Base-by-base conservation (phyloP, 2,329 filamentous ascomycete genomes). In the Verticillium dahliae region DNA sequence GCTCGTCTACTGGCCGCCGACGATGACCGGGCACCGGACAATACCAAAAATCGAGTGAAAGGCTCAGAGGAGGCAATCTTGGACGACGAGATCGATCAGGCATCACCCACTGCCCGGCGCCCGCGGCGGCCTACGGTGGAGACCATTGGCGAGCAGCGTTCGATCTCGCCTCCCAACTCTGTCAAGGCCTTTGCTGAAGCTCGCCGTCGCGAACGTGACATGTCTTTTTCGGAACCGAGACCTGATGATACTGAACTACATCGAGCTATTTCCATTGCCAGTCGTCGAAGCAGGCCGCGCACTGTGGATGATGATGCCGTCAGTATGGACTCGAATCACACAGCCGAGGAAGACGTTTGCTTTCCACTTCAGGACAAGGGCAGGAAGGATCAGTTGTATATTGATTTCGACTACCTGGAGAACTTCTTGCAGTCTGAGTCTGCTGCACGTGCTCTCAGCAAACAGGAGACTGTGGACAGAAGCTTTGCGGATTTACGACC, bases 171-270 rank as follows among this genome's bases (percentile, higher is more conserved):
- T 11, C 95, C 95, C 7, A 99, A 97, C 74, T 99, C 95, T 0
- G 92, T 99, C 59, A 96, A 98, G 74, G 95, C 95, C 4, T 99
- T 99, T 75, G 95, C 95, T 18, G 91, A 95, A 70, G 91, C 91
- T 61, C 89, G 92, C 58, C 90, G 92, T 62, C 89, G 93, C 62
- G 91, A 94, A 71, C 90, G 93, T 54, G 91, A 87, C 63, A 72
- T 82, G 71, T 87, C 82, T 27, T 78, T 82, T 65, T 84, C 81
- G 15, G 84, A 83, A 65, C 70, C 74, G 61, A 73, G 65, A 63
- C 70, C 71, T 18, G 77, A 82, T 6, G 79, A 81, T 18, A 74
- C 86, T 31, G 81, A 84, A 31, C 78, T 93, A 34, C 86, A 90
- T 65, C 85, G 91, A 37, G 88, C 91, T 4, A 78, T 85, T 62